Evolutionary conservation across 495 filamentous ascomycete genomes (phyloP).

Genomic region (Penicillium canariense): DNA sequence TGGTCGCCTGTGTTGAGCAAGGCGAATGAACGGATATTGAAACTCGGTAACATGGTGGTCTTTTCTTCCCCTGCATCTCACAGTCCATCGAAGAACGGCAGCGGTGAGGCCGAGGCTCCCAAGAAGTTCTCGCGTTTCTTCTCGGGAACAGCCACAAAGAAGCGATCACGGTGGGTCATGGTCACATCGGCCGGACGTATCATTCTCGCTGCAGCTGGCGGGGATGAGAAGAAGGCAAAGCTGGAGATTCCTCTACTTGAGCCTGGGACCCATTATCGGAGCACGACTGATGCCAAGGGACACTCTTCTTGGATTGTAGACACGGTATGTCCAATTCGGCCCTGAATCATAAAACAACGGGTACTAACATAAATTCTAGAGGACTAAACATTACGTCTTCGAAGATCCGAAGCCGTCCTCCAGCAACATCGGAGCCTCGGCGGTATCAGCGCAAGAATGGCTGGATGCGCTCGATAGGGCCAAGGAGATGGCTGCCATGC

Average conservation of each 20-base stretch:
- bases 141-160: slow-evolving; percentile 84
- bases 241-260: slow-evolving; percentile 78
- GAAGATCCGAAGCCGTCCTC: slow-evolving; percentile 77
- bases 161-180: slow-evolving; percentile 90
- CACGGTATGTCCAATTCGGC: slow-evolving; percentile 65
- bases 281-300: slow-evolving; percentile 77
- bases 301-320: slow-evolving; percentile 87
- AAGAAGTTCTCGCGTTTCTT: slow-evolving; percentile 93
- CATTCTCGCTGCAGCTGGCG: slow-evolving; percentile 86
- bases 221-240: slow-evolving; percentile 95
- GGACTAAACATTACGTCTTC: slow-evolving; percentile 87
- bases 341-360: slow-evolving; percentile 3
- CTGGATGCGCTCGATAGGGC: slow-evolving; percentile 79
- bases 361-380: slow-evolving; percentile 46
- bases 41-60: slow-evolving; percentile 86
- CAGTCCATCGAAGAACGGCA: slow-evolving; percentile 65
- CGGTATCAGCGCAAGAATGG: slow-evolving; percentile 74
- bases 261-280: slow-evolving; percentile 71
- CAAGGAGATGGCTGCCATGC: slow-evolving; percentile 73
- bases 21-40: slow-evolving; percentile 90
- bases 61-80: slow-evolving; percentile 67
- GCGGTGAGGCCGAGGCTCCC: slow-evolving; percentile 58
- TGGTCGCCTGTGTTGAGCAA: slow-evolving; percentile 95
- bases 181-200: slow-evolving; percentile 87
- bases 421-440: slow-evolving; percentile 42